Base-by-base conservation (phyloP, 306 rosid genomes). In the Styphnolobium japonicum region DNA sequence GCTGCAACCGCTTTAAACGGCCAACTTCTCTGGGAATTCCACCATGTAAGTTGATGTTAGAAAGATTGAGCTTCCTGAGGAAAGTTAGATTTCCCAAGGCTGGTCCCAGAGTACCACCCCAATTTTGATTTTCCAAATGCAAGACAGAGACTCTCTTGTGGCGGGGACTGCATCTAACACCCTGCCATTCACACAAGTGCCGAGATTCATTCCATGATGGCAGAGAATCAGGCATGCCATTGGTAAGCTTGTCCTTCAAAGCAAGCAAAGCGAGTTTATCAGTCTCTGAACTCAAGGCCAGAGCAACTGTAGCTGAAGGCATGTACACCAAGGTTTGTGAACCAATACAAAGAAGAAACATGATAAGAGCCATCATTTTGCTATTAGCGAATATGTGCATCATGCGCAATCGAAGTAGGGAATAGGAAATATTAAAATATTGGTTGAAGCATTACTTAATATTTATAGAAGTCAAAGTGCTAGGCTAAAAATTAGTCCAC, bases 121-220 rank as follows among this genome's bases (percentile, higher is more conserved):
- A 52, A 46, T 43, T 19, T 23, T 33, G 71, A 51, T 55, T 65
- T 33, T 67, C n/a, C 14, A 82, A 56, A 5, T 33, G 23, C 79
- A 77, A 46, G 22, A 3, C 3, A 22, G 71, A 11, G 57, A 71
- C 86, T 62, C 82, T 83, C 61, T 36, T 58, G 42, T 73, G 80
- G 7, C 45, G 83, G 2, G n/a, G 42, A 21, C 49, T 19, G 18
- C 85, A 82, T 40, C 4, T 16, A 52, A 82, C 82, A 9, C 79
- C 85, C 19, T 76, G 23, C 85, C 79, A 76, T 10, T 76, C 27
- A 62, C 79, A 75, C 9, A 67, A 75, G 67, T 39, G 82, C 15
- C 51, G 49, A 65, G 85, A 81, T 0, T 81, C 7, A n/a, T 85
- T 85, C 88, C 88, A 85, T 71, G 83, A 71, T 37, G 80, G 77